Evolutionary conservation across 768 basidiomycete species (phyloP).

Genomic region (Boletus reticuloceps): DNA sequence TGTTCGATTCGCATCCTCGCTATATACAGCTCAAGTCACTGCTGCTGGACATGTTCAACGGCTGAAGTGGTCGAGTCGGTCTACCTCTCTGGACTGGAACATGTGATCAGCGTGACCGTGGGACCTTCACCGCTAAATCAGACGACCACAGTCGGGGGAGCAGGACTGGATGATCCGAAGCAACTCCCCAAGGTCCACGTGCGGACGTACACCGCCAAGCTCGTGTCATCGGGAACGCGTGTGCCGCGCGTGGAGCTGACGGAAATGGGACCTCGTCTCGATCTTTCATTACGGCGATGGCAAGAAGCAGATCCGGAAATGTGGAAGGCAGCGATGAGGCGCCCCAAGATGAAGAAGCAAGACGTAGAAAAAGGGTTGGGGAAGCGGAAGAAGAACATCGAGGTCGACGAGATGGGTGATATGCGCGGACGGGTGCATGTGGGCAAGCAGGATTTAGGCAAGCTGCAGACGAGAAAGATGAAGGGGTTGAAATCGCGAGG

Average conservation of each 20-base stretch:
- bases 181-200: slow-evolving; percentile 82
- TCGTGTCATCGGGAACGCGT: slow-evolving; percentile 74
- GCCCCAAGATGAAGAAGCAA: slow-evolving; percentile 85
- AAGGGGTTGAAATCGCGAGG: slow-evolving; percentile 70
- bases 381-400: slow-evolving; percentile 93
- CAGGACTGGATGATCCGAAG: slow-evolving; percentile 37
- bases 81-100: slow-evolving; percentile 79
- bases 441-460: slow-evolving; percentile 82
- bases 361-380: slow-evolving; percentile 84
- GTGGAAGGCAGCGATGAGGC: slow-evolving; percentile 75
- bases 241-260: slow-evolving; percentile 79
- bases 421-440: slow-evolving; percentile 88
- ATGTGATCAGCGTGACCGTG: slow-evolving; percentile 80
- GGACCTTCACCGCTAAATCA: slow-evolving; percentile 52
- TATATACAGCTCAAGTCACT: slow-evolving; percentile 91
- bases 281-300: slow-evolving; percentile 75
- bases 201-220: slow-evolving; percentile 75
- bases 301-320: slow-evolving; percentile 75
- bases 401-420: slow-evolving; percentile 98
- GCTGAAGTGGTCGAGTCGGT: slow-evolving; percentile 81
- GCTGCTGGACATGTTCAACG: slow-evolving; percentile 88
- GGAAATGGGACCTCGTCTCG: slow-evolving; percentile 90
- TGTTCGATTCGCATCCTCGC: slow-evolving; percentile 93
- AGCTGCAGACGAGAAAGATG: slow-evolving; percentile 93
- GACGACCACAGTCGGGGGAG: background rate